Conservation (phyloP, 768 basidiomycete species). For the Daedalea quercina region DNA sequence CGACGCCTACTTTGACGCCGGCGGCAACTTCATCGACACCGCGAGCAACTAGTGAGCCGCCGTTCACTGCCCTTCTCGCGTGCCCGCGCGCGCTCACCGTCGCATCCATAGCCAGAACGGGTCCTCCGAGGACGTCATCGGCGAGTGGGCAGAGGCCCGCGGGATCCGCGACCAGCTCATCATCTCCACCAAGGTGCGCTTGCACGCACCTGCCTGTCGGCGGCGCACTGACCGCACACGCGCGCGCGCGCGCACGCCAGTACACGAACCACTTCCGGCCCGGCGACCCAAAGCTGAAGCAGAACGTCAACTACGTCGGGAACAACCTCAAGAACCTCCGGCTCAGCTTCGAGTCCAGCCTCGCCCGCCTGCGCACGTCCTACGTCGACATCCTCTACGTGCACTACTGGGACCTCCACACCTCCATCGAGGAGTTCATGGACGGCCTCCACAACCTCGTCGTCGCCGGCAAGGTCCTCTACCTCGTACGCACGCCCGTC, state of each 20-base stretch:
- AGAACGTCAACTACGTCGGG: slow-evolving; percentile 32
- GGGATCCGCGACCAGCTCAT: slow-evolving; percentile 32
- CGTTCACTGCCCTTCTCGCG: neutral
- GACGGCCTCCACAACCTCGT: slow-evolving; percentile 34
- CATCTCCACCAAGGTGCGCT: slow-evolving; percentile 22
- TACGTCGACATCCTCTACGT: slow-evolving; percentile 39
- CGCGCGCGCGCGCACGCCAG: neutral
- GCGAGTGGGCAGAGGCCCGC: slow-evolving; percentile 34
- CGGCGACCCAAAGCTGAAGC: slow-evolving; percentile 25
- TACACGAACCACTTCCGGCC: slow-evolving; percentile 2
- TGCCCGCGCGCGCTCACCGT: neutral
- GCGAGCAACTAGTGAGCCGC: slow-evolving; percentile 27
- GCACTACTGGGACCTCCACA: slow-evolving; percentile 33
- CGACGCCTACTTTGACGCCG: slow-evolving; percentile 23
- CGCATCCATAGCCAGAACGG: slow-evolving; percentile 23
- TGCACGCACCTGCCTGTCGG: neutral
- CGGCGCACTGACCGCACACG: no score
- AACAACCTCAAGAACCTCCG: slow-evolving; percentile 30
- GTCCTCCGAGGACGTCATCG: slow-evolving; percentile 31
- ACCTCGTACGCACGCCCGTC: slow-evolving; percentile 27
- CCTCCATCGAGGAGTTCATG: slow-evolving; percentile 34
- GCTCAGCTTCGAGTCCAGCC: slow-evolving; percentile 21
- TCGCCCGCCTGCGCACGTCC: slow-evolving; percentile 31
- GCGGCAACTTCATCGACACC: slow-evolving; percentile 29
- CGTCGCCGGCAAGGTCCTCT: slow-evolving; percentile 34